Evolutionary conservation across 192 early-diverging fungal genomes (phyloP).

Genomic region (Backusella luteola): DNA sequence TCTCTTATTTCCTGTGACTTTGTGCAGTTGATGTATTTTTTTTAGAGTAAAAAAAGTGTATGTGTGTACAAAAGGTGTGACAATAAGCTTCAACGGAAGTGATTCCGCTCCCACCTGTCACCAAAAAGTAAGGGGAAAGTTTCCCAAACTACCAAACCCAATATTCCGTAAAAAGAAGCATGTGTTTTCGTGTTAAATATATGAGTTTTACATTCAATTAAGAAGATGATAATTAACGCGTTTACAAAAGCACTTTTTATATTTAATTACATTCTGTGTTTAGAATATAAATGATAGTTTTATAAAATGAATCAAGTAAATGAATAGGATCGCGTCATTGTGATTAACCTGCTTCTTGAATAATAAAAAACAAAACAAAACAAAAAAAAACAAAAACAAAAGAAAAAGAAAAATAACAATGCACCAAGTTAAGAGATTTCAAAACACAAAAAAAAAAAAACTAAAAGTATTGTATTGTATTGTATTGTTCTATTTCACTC

Average conservation of each 20-base stretch:
- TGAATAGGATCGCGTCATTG: background rate
- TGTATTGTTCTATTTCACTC: background rate
- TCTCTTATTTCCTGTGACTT: background rate
- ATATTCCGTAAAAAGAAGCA: background rate
- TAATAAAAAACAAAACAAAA: background rate
- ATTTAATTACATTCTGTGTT: background rate
- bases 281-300: background rate
- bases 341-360: background rate
- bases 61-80: background rate
- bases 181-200: background rate
- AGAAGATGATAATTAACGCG: background rate
- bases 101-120: background rate
- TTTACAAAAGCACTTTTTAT: background rate
- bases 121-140: background rate
- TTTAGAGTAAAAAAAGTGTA: background rate
- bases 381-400: background rate
- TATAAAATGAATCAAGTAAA: background rate
- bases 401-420: background rate
- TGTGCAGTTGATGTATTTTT: background rate
- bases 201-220: background rate
- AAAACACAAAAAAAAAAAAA: constrained; percentile 4
- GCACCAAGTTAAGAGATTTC: background rate
- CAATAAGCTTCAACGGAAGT: background rate
- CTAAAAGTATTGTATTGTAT: background rate
- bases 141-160: background rate